These are phyloP conservation scores for Elsinoe ampelina DNA, from an alignment of 2,329 filamentous ascomycete genomes.

Conservation along the genomic window DNA sequence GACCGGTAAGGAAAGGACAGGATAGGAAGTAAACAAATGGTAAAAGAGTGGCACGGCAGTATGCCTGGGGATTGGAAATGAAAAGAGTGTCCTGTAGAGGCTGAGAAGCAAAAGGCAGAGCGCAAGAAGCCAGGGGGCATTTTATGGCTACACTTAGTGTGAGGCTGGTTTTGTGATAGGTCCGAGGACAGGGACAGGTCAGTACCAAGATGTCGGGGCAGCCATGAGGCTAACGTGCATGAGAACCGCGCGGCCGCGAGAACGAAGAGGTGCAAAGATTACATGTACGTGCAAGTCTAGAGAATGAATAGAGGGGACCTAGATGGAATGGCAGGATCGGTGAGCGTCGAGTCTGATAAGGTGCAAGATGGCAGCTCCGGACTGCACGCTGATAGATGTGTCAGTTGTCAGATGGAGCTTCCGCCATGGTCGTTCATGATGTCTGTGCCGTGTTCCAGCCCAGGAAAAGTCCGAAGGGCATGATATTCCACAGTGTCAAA, in stretches of 20 bases:
- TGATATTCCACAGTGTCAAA: background rate
- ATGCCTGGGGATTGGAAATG: background rate
- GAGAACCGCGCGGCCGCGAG: background rate
- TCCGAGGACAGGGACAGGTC: background rate
- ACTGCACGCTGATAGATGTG: no score
- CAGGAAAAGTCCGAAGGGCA: no score
- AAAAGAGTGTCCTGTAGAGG: constrained; percentile 3
- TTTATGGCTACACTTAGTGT: background rate
- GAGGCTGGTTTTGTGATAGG: background rate
- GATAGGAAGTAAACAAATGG: constrained; percentile 6
- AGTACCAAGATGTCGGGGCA: background rate
- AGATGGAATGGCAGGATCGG: no score
- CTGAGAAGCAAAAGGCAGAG: background rate
- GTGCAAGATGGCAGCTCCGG: no score
- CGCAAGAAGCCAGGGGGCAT: constrained; percentile 3
- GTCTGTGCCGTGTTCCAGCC: no score
- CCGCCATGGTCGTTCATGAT: no score
- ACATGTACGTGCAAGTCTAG: no score
- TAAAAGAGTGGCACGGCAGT: background rate
- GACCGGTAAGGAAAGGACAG: background rate
- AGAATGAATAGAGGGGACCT: no score
- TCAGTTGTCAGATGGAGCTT: no score
- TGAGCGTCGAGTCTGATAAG: no score
- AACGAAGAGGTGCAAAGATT: no score
- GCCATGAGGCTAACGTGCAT: background rate